Base-by-base conservation (phyloP, 1,284 basidiomycete species). In the Omphalotus olearius region DNA sequence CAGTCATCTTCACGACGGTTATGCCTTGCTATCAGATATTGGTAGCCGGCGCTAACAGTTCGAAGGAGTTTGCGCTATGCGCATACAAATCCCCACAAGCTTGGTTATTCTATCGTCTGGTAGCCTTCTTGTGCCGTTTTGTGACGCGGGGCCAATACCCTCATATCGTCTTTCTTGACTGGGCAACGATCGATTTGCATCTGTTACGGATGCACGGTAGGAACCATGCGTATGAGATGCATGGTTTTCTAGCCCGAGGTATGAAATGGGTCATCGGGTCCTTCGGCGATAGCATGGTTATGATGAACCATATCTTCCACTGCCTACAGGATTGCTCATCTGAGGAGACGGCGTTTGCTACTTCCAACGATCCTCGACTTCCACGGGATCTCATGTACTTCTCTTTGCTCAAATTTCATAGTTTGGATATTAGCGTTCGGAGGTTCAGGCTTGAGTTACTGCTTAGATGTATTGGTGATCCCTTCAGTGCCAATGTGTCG, bases 1-100 rank as follows among this genome's bases (percentile, higher is more conserved):
- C 55, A 16, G 45, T 54, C 37, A 42, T 45, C 13, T 43, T 50
- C 5, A 64, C 63, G 0, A 59, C 57, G 2, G 40, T 64, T 6
- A 35, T 61, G 5, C 63, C 64, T 1, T 50, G 56, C 6, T 57
- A 64, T 42, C 48, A 53, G 26, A 55, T 49, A 3, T 35, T 56
- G 20, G 39, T 44, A 23, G 39, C 23, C 30, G 25, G 41, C 37
- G 17, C 25, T 18, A 36, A 26, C 36, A 42, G n/a, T 28, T 50
- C 46, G 14, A 28, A 45, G n/a, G 36, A 18, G 5, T 36, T 41
- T 2, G 35, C 26, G 35, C 35, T 45, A n/a, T 63, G 61, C 37
- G 57, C 64, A 1, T 66, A 58, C 55, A 66, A 62, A 37, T 63
- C 63, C 4, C 64, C 64, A 0, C 62, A 64, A 48, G 56, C 64